phyloP scores from a whole-genome alignment of 441 rosid genomes.

The Syzygium malaccense region DNA sequence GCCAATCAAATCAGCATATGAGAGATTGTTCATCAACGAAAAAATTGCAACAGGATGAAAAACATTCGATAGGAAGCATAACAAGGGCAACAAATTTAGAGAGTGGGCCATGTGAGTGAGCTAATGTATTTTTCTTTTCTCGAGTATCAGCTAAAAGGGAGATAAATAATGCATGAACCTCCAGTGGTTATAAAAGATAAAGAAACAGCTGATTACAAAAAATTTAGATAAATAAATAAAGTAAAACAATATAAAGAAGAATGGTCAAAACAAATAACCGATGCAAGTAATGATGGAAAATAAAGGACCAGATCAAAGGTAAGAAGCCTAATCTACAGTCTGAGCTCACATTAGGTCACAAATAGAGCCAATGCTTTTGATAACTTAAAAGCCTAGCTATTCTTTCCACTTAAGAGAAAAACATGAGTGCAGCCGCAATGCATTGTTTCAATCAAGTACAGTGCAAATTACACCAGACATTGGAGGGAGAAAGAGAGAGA shows the following conservation, averaged over 20 bases:
- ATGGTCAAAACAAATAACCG: background rate
- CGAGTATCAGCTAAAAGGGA: background rate
- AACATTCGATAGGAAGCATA: background rate
- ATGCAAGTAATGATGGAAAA: background rate
- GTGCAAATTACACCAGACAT: no score
- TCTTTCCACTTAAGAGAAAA: background rate
- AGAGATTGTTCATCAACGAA: background rate
- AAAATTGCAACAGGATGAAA: background rate
- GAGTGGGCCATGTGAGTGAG: background rate
- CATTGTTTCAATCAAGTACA: no score
- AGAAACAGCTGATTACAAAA: background rate
- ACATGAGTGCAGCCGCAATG: background rate
- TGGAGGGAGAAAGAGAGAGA: no score
- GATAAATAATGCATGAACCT: background rate
- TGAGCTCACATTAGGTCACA: background rate
- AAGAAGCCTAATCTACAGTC: no score
- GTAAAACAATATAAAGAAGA: background rate
- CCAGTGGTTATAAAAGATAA: background rate
- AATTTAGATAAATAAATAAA: background rate
- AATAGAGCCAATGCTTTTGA: background rate
- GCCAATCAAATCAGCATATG: constrained; percentile 12
- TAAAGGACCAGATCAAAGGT: background rate
- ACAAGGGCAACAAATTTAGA: background rate
- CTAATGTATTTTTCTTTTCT: background rate
- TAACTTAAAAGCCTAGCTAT: background rate